Evolutionary conservation across 768 basidiomycete species (phyloP).

Genomic region (Cubamyces sp.): DNA sequence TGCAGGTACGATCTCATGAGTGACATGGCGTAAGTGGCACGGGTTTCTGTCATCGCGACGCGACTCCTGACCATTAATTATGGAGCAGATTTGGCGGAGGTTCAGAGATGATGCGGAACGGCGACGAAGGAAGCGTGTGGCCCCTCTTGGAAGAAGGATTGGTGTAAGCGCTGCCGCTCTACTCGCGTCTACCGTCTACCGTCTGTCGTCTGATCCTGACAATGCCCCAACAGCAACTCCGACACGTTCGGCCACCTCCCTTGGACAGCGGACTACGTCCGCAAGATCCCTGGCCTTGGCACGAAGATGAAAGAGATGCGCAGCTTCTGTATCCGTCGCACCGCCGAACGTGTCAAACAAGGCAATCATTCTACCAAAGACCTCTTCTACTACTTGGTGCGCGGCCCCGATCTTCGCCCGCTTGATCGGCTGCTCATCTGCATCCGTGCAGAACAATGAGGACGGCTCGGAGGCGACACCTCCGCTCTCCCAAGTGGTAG

Average conservation of each 20-base stretch:
- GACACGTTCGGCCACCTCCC: slow-evolving; percentile 27
- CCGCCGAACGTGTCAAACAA: slow-evolving; percentile 23
- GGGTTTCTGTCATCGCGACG: not conserved
- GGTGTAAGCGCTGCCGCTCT: slow-evolving; percentile 29
- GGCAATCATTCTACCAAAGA: slow-evolving; percentile 31
- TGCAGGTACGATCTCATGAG: slow-evolving; percentile 39
- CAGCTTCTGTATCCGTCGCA: slow-evolving; percentile 24
- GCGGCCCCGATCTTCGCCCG: not conserved
- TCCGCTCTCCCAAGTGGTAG: slow-evolving; percentile 36
- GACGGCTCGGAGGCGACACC: slow-evolving; percentile 34
- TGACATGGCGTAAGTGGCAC: slow-evolving; percentile 35
- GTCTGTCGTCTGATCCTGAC: slow-evolving; percentile 14
- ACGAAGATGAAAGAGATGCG: slow-evolving; percentile 28
- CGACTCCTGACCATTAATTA: not conserved
- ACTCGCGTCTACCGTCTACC: slow-evolving; percentile 6
- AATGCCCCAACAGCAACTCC: slow-evolving; percentile 19
- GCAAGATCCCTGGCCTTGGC: slow-evolving; percentile 20
- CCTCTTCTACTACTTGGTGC: slow-evolving; percentile 51
- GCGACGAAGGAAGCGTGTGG: slow-evolving; percentile 40
- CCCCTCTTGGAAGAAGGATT: slow-evolving; percentile 35
- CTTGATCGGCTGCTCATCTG: slow-evolving; percentile 1
- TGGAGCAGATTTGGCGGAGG: slow-evolving; percentile 41
- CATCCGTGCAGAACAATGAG: slow-evolving; percentile 30
- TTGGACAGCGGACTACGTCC: slow-evolving; percentile 34
- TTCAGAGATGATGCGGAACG: slow-evolving; percentile 42